Conservation (phyloP, 2,329 filamentous ascomycete genomes). For the Orbilia javanica region DNA sequence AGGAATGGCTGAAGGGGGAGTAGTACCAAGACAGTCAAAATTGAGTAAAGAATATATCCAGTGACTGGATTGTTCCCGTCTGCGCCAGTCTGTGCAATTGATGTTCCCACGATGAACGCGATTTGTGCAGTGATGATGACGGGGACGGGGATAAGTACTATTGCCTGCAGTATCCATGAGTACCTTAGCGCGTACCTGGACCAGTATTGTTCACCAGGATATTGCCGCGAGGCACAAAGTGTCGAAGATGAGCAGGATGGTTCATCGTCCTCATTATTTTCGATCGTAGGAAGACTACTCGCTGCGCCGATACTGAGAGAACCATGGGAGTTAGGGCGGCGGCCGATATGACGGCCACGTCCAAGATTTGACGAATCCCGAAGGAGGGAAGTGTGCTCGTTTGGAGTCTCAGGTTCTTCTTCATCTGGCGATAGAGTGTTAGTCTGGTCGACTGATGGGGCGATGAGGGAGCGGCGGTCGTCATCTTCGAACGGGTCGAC, state of each 20-base stretch:
- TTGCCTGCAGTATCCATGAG: constrained; percentile 88
- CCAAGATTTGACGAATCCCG: constrained; percentile 56
- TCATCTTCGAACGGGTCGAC: constrained; percentile 64
- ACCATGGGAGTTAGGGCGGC: constrained; percentile 50
- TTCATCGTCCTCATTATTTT: constrained; percentile 63
- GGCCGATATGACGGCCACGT: constrained; percentile 50
- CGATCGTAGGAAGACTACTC: constrained; percentile 38
- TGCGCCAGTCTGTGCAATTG: constrained; percentile 82
- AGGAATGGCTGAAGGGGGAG: constrained; percentile 85
- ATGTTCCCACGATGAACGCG: constrained; percentile 77
- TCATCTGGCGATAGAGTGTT: constrained; percentile 52
- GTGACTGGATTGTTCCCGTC: constrained; percentile 73
- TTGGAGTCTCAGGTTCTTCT: constrained; percentile 60
- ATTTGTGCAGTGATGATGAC: constrained; percentile 83
- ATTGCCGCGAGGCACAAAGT: constrained; percentile 63
- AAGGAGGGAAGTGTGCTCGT: constrained; percentile 60
- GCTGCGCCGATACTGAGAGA: constrained; percentile 50
- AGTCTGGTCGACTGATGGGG: constrained; percentile 64
- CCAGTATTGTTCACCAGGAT: constrained; percentile 85
- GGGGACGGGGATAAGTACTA: constrained; percentile 81
- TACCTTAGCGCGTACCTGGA: constrained; percentile 79
- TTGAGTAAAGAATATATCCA: constrained; percentile 63
- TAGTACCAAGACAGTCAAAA: constrained; percentile 78
- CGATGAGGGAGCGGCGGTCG: constrained; percentile 65
- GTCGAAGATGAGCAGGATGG: constrained; percentile 22